phyloP scores from a whole-genome alignment of 1,284 basidiomycete species.

The Vanrija humicola region DNA sequence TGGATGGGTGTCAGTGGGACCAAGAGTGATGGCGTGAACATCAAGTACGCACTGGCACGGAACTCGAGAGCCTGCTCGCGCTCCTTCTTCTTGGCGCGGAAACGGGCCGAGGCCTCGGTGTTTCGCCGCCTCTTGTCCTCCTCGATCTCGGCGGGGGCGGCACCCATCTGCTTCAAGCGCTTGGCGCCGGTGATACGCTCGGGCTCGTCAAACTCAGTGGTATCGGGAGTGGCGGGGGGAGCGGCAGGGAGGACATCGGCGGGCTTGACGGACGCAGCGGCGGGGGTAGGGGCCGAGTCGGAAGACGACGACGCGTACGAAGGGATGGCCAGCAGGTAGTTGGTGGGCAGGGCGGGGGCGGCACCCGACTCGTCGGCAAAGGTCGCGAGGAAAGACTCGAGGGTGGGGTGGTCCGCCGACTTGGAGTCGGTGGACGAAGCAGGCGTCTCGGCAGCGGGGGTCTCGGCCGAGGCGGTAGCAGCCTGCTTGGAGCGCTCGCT shows the following conservation, averaged over 20 bases:
- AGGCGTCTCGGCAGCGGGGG: constrained; percentile 4
- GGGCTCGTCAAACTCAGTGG: constrained; percentile 7
- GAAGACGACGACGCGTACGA: constrained; percentile 8
- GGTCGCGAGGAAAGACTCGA: constrained; percentile 45
- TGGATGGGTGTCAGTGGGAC: constrained; percentile 4
- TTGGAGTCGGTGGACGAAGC: constrained; percentile 2
- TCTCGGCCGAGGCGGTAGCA: not conserved
- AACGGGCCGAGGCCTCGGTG: constrained; percentile 94
- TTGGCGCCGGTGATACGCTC: constrained; percentile 38
- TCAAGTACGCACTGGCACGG: constrained; percentile 57
- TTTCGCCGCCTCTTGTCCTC: constrained; percentile 78
- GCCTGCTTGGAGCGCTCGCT: constrained; percentile 1
- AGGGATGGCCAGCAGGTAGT: constrained; percentile 27
- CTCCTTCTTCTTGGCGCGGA: constrained; percentile 98
- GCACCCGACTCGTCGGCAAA: constrained; percentile 27
- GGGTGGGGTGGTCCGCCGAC: constrained; percentile 20
- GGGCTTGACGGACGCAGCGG: constrained; percentile 15
- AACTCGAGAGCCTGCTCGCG: constrained; percentile 87
- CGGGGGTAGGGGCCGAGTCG: constrained; percentile 10
- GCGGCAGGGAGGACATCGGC: constrained; percentile 22
- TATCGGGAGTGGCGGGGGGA: constrained; percentile 3
- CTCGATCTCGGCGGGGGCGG: constrained; percentile 38
- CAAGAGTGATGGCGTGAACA: not conserved
- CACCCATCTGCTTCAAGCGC: constrained; percentile 42
- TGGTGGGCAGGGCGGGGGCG: constrained; percentile 12